Evolutionary conservation across 805 yeast genomes (phyloP), one percentile per base, ranked within the genome.

Genomic region (Candida ortonii): DNA sequence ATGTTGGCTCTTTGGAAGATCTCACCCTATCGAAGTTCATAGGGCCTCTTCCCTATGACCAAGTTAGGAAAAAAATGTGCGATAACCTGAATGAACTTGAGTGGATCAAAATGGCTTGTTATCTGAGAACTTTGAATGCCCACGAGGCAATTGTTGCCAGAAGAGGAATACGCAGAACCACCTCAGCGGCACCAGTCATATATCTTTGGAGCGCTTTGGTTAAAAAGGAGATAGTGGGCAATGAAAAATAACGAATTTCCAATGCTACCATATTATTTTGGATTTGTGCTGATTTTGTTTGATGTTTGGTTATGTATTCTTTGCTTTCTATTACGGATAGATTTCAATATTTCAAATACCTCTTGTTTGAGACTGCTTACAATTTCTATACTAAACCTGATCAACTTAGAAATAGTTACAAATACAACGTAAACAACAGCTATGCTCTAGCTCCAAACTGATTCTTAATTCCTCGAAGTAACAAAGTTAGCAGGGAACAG

Each of bases 401-500:
- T n/a, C n/a, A n/a, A n/a, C n/a, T n/a, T n/a, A n/a, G n/a, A n/a
- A n/a, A n/a, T n/a, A n/a, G n/a, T n/a, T n/a, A n/a, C n/a, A 11
- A 11, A 9, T 21, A 21, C 22, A 21, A 21, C 22, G 11, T 21
- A n/a, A n/a, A n/a, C n/a, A n/a, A n/a, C n/a, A n/a, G n/a, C n/a
- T n/a, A n/a, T n/a, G n/a, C 28, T 13, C 9, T 12, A 9, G 9
- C n/a, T 25, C 10, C 11, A 8, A 20, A 20, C 22, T 9, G 22
- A 20, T 9, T 11, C 31, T 24, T 15, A 17, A n/a, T 12, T 28
- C 38, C 24, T 36, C 39, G 22, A 35, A 29, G 57, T 57, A 31
- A 93, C 97, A 56, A 84, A 87, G 62, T 86, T 88, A 25, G 95
- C 78, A 34, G 98, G 98, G 78, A 90, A 89, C 36, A 90, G 68